Conservation (phyloP, 2,329 filamentous ascomycete species). For the Sporothrix brasiliensis region DNA sequence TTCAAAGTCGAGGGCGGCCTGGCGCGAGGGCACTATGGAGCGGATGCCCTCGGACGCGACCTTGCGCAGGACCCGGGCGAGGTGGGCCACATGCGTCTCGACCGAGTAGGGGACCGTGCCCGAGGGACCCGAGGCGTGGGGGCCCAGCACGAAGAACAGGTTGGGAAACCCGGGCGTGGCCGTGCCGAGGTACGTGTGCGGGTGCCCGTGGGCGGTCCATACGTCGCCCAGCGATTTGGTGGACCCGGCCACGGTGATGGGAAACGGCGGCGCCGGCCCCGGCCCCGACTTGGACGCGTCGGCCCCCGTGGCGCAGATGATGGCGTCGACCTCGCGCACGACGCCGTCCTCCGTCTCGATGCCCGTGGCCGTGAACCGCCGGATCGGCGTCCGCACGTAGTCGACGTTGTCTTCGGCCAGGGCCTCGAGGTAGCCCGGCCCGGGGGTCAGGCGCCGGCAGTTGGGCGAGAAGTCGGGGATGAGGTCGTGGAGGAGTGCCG, state of each 20-base stretch:
- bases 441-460: constrained; percentile 66
- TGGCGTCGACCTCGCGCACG: constrained; percentile 61
- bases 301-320: constrained; percentile 71
- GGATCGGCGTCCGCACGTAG: constrained; percentile 61
- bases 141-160: constrained; percentile 40
- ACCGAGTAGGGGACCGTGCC: constrained; percentile 34
- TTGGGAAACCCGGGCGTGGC: constrained; percentile 44
- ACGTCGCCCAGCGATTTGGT: constrained; percentile 57
- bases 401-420: constrained; percentile 64
- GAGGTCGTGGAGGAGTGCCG: constrained; percentile 58
- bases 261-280: constrained; percentile 56
- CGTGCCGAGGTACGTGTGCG: constrained; percentile 51
- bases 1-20: constrained; percentile 38
- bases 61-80: constrained; percentile 54
- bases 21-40: constrained; percentile 37
- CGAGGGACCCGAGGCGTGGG: constrained; percentile 32
- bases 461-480: constrained; percentile 66
- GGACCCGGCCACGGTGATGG: constrained; percentile 53
- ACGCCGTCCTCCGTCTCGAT: constrained; percentile 63
- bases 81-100: constrained; percentile 44
- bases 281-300: constrained; percentile 48
- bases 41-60: constrained; percentile 53
- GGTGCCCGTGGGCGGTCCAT: constrained; percentile 63
- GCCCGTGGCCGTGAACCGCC: constrained; percentile 60
- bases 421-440: constrained; percentile 69